These are phyloP conservation scores for Blastocrithidia nonstop DNA, from an alignment of 208 protist genomes.

Conservation along the genomic window DNA sequence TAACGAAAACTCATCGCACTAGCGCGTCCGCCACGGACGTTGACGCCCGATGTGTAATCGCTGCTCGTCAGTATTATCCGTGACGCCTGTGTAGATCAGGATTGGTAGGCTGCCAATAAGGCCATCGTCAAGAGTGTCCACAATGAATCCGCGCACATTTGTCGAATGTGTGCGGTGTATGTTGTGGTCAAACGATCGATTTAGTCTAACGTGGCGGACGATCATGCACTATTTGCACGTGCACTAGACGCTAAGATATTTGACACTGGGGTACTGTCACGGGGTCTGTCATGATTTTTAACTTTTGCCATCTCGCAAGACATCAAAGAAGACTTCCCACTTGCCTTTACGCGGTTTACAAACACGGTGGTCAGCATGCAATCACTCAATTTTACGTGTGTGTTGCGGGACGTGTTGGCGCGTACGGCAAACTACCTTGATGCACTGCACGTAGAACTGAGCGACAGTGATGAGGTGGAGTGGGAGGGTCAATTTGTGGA, in stretches of 20 bases:
- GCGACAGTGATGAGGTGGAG: conserved; percentile 19
- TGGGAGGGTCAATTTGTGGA: conserved; percentile 73
- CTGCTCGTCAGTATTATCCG: conserved; percentile 39
- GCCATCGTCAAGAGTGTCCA: conserved; percentile 22
- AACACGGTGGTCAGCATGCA: conserved; percentile 16
- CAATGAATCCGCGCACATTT: conserved; percentile 19
- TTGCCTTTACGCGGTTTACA: conserved; percentile 46
- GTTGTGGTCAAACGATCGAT: conserved; percentile 34
- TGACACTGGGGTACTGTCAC: conserved; percentile 31
- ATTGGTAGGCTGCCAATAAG: conserved; percentile 21
- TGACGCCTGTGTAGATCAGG: conserved; percentile 31
- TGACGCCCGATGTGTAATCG: conserved; percentile 27
- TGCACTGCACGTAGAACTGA: conserved; percentile 24
- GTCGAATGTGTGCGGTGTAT: conserved; percentile 47
- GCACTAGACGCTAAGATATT: conserved; percentile 29
- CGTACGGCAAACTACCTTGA: conserved; percentile 79
- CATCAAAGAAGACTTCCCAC: conserved; percentile 52
- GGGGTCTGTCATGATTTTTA: conserved; percentile 69
- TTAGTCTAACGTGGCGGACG: conserved; percentile 22
- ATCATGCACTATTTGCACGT: conserved; percentile 23
- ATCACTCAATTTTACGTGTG: conserved; percentile 25
- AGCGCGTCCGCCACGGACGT: conserved; percentile 43
- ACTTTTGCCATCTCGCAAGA: conserved; percentile 36
- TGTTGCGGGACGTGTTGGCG: conserved; percentile 52
- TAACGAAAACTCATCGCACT: conserved; percentile 46